phyloP scores from a whole-genome alignment of 768 basidiomycete genomes.

The Cystobasidium onofrii region DNA sequence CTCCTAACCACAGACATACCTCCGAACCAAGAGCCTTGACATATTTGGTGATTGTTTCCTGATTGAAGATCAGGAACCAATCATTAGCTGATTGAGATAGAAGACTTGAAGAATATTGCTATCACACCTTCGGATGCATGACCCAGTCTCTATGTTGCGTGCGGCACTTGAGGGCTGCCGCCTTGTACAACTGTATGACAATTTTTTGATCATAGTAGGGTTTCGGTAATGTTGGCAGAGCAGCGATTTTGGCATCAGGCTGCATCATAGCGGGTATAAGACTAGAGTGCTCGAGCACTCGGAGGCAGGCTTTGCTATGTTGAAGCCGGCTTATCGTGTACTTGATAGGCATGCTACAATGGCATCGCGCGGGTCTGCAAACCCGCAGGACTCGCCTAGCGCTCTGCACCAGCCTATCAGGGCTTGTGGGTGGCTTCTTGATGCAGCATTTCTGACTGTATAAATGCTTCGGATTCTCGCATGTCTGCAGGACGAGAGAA shows the following conservation, averaged over 20 bases:
- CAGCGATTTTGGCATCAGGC: background rate
- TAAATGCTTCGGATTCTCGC: too few relatives aligned
- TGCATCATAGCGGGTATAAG: background rate
- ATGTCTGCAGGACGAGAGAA: too few relatives aligned
- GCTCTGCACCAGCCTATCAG: too few relatives aligned
- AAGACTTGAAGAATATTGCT: background rate
- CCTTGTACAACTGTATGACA: slow-evolving; percentile 1
- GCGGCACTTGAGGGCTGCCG: background rate
- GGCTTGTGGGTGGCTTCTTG: too few relatives aligned
- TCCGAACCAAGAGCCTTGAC: background rate
- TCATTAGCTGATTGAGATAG: background rate
- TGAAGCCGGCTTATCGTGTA: too few relatives aligned
- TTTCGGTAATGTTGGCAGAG: background rate
- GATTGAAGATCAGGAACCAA: background rate
- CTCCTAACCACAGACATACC: background rate
- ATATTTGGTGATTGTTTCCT: background rate
- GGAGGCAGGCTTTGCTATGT: too few relatives aligned
- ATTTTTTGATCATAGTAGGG: background rate
- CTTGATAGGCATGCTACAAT: too few relatives aligned
- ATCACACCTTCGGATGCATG: background rate
- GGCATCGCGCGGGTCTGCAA: too few relatives aligned
- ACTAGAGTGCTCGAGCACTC: background rate
- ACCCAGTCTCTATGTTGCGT: background rate
- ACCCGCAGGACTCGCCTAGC: too few relatives aligned
- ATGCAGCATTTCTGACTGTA: too few relatives aligned